Evolutionary conservation across 768 basidiomycete species (phyloP).

Genomic region (Tephrocybe sp.): DNA sequence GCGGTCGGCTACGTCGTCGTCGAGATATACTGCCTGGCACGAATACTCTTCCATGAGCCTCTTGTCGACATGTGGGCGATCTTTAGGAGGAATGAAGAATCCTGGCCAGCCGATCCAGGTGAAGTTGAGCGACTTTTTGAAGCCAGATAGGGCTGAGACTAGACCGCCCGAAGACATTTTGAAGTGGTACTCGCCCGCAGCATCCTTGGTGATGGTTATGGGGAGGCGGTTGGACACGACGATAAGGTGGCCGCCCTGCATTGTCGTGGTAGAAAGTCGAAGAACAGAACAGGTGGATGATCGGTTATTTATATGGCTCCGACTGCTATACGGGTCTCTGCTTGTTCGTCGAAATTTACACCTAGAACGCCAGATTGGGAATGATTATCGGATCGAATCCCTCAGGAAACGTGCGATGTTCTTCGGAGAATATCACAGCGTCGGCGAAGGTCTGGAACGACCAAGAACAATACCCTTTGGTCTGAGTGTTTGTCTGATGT

Average conservation of each 20-base stretch:
- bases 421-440: constrained; percentile 7
- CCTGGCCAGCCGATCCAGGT: constrained; percentile 98
- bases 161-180: constrained; percentile 99
- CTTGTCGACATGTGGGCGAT: constrained; percentile 87
- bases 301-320: constrained; percentile 13
- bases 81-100: constrained; percentile 89
- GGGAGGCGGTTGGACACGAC: constrained; percentile 96
- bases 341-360: constrained; percentile 12
- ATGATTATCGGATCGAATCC: constrained; percentile 27
- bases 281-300: constrained; percentile 22
- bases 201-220: constrained; percentile 93
- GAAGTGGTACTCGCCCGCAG: constrained; percentile 91
- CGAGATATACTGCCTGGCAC: constrained; percentile 96
- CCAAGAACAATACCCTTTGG: no score
- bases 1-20: constrained; percentile 96
- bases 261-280: constrained; percentile 31
- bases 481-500: no score
- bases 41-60: constrained; percentile 93
- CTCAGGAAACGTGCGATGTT: constrained; percentile 27
- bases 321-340: background rate
- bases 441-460: background rate
- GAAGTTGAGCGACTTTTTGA: constrained; percentile 97
- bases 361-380: constrained; percentile 32
- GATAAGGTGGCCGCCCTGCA: constrained; percentile 75
- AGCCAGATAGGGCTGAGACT: constrained; percentile 93